These are phyloP conservation scores for Phytophthora citricola DNA, from an alignment of 352 stramenopile species.

Conservation along the genomic window DNA sequence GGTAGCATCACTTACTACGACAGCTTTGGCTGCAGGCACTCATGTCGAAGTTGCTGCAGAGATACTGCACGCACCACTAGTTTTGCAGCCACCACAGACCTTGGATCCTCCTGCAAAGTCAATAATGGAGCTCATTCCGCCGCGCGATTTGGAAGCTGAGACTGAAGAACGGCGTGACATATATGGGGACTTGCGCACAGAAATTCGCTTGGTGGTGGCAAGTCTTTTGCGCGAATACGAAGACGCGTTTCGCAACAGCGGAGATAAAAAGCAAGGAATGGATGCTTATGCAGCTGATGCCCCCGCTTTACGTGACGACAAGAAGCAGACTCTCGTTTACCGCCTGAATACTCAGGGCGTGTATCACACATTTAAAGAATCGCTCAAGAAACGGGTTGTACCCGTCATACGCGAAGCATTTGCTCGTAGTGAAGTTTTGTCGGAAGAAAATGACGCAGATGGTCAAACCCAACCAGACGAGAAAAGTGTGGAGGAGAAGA, in stretches of 20 bases:
- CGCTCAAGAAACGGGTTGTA: constrained; percentile 85
- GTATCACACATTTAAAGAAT: constrained; percentile 86
- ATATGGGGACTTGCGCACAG: constrained; percentile 51
- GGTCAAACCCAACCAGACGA: constrained; percentile 5
- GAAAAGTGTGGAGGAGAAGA: constrained; percentile 35
- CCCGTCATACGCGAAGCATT: constrained; percentile 73
- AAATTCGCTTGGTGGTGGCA: constrained; percentile 67
- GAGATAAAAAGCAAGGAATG: constrained; percentile 17
- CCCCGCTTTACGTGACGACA: constrained; percentile 56
- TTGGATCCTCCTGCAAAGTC: constrained; percentile 33
- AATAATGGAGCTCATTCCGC: constrained; percentile 61
- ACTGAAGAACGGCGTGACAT: constrained; percentile 50
- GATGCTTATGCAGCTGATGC: constrained; percentile 19
- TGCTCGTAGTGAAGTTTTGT: constrained; percentile 28
- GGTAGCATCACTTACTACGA: constrained; percentile 28
- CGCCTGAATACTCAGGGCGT: constrained; percentile 76
- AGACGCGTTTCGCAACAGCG: constrained; percentile 25
- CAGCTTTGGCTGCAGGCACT: constrained; percentile 37
- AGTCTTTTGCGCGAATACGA: constrained; percentile 76
- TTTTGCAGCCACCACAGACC: constrained; percentile 43
- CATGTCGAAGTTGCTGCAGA: constrained; percentile 35
- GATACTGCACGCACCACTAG: constrained; percentile 45
- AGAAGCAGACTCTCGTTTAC: constrained; percentile 78
- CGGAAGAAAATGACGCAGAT: constrained; percentile 25
- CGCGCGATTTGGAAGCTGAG: constrained; percentile 56